phyloP scores from a whole-genome alignment of 225 moss, liverwort and hornwort genomes.

The Pleurozium schreberi region DNA sequence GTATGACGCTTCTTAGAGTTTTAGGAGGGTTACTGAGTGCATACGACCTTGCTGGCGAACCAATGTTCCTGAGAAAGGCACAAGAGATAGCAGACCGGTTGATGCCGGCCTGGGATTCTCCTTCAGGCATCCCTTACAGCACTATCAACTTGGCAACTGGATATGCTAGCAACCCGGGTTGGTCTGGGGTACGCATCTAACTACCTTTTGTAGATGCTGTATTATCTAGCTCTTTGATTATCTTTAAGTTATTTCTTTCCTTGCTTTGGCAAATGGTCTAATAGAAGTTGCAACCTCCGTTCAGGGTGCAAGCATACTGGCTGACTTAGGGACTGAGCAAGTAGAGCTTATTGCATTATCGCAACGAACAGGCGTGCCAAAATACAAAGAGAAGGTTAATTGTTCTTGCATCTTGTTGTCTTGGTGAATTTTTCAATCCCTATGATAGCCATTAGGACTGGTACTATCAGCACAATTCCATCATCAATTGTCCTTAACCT shows the following conservation, averaged over 20 bases:
- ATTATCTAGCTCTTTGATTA: neutral
- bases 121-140: constrained; percentile 73
- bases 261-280: neutral
- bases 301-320: constrained; percentile 74
- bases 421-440: neutral
- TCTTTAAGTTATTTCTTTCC: neutral
- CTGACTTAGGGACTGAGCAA: constrained; percentile 89
- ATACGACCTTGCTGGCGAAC: constrained; percentile 73
- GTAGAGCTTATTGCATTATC: constrained; percentile 81
- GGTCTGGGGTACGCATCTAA: constrained; percentile 57
- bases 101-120: constrained; percentile 73
- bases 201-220: neutral
- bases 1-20: constrained; percentile 27
- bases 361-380: constrained; percentile 68
- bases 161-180: constrained; percentile 50
- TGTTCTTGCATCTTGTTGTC: neutral
- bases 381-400: constrained; percentile 79
- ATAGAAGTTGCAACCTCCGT: neutral
- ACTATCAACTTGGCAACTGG: constrained; percentile 70
- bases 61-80: constrained; percentile 70
- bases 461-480: neutral
- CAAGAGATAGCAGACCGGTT: constrained; percentile 76
- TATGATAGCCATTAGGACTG: neutral
- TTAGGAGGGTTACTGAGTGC: constrained; percentile 87
- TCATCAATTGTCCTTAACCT: neutral